A percentile compares a stretch with the other conserved stretches of the same genome.
Evolutionary conservation across 495 filamentous ascomycete species (phyloP).

Genomic region (Aspergillus heteromorphus): DNA sequence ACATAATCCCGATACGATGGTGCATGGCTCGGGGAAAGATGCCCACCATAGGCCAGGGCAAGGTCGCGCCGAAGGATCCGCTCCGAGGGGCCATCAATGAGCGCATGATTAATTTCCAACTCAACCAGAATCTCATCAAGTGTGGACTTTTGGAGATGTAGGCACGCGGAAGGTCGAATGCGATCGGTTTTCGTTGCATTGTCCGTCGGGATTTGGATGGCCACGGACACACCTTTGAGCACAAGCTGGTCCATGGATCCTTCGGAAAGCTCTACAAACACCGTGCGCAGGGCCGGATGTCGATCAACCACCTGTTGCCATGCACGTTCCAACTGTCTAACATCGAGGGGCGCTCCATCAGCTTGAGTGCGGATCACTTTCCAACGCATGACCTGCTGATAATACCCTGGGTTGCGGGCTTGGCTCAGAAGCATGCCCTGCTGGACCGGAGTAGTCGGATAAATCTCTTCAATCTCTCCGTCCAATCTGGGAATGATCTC

Average conservation of each 20-base stretch:
- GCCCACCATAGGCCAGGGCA: background rate
- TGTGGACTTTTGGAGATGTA: background rate
- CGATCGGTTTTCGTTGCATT: too few species aligned
- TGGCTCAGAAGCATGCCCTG: slow-evolving; percentile 8
- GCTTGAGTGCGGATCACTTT: background rate
- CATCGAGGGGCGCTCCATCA: background rate
- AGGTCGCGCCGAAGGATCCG: background rate
- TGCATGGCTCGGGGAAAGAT: background rate
- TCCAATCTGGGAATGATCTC: background rate
- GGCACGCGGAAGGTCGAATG: slow-evolving; percentile 3
- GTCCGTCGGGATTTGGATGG: background rate
- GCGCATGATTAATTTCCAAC: background rate
- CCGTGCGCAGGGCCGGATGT: slow-evolving; percentile 4
- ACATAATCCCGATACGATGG: background rate
- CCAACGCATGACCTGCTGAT: slow-evolving; percentile 4
- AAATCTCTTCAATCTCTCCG: slow-evolving; percentile 2
- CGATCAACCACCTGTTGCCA: slow-evolving; percentile 5
- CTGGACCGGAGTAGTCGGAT: slow-evolving; percentile 5
- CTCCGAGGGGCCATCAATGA: background rate
- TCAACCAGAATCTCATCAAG: background rate
- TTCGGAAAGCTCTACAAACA: slow-evolving; percentile 9
- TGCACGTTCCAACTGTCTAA: background rate
- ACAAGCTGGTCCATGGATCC: slow-evolving; percentile 6
- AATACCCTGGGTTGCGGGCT: slow-evolving; percentile 5
- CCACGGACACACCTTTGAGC: background rate